These are phyloP conservation scores for Penicillium subrubescens DNA, from an alignment of 495 filamentous ascomycete species.

Conservation along the genomic window DNA sequence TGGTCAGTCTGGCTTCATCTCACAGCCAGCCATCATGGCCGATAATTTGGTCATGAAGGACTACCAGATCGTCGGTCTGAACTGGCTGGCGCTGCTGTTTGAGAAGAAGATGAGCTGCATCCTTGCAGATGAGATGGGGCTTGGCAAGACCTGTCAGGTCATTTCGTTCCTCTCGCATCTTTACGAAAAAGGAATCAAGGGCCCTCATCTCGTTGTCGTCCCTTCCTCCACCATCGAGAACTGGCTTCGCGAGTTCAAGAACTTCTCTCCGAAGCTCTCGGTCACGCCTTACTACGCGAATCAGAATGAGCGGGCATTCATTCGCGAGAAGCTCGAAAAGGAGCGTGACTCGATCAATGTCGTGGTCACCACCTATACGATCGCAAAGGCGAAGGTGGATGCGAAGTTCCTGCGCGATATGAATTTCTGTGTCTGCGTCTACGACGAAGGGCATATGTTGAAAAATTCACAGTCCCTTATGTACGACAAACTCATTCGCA, in stretches of 20 bases:
- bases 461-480: conserved; percentile 81
- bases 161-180: conserved; percentile 89
- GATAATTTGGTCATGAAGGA: conserved; percentile 76
- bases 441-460: conserved; percentile 89
- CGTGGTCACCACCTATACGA: conserved; percentile 86
- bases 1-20: conserved; percentile 47
- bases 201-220: conserved; percentile 86
- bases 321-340: conserved; percentile 65
- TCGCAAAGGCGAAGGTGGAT: conserved; percentile 65
- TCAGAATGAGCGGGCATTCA: conserved; percentile 61
- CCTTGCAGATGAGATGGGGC: conserved; percentile 95
- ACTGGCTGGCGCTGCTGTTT: conserved; percentile 86
- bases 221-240: conserved; percentile 93
- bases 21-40: conserved; percentile 74
- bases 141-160: conserved; percentile 96
- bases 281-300: conserved; percentile 82
- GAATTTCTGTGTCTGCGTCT: conserved; percentile 70
- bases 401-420: conserved; percentile 69
- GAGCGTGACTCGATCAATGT: conserved; percentile 72
- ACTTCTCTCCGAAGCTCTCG: conserved; percentile 75
- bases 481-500: conserved; percentile 78
- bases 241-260: conserved; percentile 87
- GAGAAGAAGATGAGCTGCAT: conserved; percentile 79
- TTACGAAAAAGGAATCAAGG: conserved; percentile 63
- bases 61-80: conserved; percentile 92